Evolutionary conservation across 257 asterid species (phyloP).

Genomic region (Salvia hispanica): DNA sequence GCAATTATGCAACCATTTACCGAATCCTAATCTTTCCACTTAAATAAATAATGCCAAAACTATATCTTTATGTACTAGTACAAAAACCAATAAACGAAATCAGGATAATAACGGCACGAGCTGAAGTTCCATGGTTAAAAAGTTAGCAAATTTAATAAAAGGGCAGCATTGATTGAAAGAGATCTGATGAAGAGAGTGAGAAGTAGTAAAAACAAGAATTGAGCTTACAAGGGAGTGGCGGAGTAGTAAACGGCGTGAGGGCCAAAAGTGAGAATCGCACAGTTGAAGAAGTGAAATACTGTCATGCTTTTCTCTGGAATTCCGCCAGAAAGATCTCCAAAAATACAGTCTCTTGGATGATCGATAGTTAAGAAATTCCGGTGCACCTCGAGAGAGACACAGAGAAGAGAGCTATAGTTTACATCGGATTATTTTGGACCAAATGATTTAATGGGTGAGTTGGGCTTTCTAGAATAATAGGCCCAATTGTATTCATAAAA

Average conservation of each 20-base stretch:
- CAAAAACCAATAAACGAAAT: background rate
- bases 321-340: conserved; percentile 28
- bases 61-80: conserved; percentile 10
- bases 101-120: background rate
- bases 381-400: background rate
- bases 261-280: conserved; percentile 95
- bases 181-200: conserved; percentile 32
- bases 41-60: background rate
- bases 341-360: background rate
- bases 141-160: background rate
- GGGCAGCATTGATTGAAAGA: conserved; percentile 4
- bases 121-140: background rate
- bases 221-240: conserved; percentile 88
- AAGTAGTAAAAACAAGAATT: background rate
- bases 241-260: conserved; percentile 99
- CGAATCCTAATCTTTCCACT: background rate
- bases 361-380: conserved; percentile 18
- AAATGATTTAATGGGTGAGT: background rate
- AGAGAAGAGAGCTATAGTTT: too few species aligned
- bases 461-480: background rate
- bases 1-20: background rate
- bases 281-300: conserved; percentile 91
- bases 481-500: background rate
- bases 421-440: background rate
- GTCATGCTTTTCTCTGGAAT: conserved; percentile 51